Evolutionary conservation across 371 early-diverging fungal species (phyloP).

Genomic region (Funneliformis caledonium): DNA sequence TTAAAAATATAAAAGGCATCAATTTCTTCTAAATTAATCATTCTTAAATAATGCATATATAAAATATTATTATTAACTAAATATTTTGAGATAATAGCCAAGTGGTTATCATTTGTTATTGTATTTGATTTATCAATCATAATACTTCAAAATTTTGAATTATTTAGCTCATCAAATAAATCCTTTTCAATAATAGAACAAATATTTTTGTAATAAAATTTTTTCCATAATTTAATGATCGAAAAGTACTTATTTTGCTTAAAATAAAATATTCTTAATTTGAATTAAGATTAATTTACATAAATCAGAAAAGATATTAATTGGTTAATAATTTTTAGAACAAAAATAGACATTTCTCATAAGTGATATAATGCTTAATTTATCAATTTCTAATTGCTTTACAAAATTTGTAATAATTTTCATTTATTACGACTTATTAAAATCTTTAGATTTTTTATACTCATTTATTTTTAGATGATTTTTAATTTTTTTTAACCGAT

Average conservation of each 20-base stretch:
- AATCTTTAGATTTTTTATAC: background rate
- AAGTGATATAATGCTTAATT: background rate
- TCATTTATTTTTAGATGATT: background rate
- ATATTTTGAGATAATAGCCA: background rate
- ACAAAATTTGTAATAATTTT: background rate
- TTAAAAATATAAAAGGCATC: background rate
- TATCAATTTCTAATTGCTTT: background rate
- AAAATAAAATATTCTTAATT: background rate
- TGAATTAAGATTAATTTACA: background rate
- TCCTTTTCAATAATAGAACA: background rate
- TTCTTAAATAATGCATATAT: background rate
- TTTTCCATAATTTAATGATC: background rate
- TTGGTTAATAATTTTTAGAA: background rate
- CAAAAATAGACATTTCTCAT: slow-evolving; percentile 14
- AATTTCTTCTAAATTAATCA: slow-evolving; percentile 10
- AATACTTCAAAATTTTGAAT: background rate
- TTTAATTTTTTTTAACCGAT: background rate
- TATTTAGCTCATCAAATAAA: background rate
- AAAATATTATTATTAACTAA: background rate
- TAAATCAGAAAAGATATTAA: background rate
- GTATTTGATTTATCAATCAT: background rate
- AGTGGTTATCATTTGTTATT: background rate
- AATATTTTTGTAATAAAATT: background rate
- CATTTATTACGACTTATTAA: background rate
- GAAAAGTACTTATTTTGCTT: background rate